Conservation (phyloP, 192 early-diverging fungal species). For the Spinellus fusiger region DNA sequence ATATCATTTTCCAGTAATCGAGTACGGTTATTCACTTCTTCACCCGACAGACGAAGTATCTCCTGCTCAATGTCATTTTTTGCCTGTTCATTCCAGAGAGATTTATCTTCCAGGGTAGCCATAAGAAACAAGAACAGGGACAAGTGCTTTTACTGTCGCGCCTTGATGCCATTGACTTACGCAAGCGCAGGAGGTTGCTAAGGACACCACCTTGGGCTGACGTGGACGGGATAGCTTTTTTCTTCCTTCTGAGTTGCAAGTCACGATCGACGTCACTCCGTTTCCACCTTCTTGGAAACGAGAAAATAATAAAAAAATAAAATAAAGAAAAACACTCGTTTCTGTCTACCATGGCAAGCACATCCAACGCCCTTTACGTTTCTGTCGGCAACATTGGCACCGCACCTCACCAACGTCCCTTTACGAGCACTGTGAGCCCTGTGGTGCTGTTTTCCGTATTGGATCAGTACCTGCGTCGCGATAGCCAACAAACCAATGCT, state of each 20-base stretch:
- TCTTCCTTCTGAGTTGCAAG: too few species aligned
- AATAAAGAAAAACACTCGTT: background rate
- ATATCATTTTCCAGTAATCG: conserved; percentile 96
- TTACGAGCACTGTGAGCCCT: conserved; percentile 62
- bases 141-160: too few species aligned
- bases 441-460: conserved; percentile 89
- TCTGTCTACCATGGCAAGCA: conserved; percentile 11
- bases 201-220: too few species aligned
- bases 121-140: conserved; percentile 34
- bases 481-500: conserved; percentile 75
- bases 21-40: conserved; percentile 88
- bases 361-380: conserved; percentile 16
- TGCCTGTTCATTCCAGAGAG: conserved; percentile 43
- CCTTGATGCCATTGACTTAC: too few species aligned
- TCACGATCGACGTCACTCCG: too few species aligned
- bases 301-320: background rate
- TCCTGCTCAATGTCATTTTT: conserved; percentile 80
- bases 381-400: conserved; percentile 19
- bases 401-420: conserved; percentile 42
- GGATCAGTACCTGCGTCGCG: conserved; percentile 85
- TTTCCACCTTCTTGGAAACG: too few species aligned
- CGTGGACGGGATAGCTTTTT: too few species aligned
- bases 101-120: conserved; percentile 71
- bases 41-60: conserved; percentile 80
- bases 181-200: too few species aligned